Evolutionary conservation across 1,284 basidiomycete species (phyloP), one percentile per base, ranked within the genome.

Genomic region (Fomitiporia mediterranea): DNA sequence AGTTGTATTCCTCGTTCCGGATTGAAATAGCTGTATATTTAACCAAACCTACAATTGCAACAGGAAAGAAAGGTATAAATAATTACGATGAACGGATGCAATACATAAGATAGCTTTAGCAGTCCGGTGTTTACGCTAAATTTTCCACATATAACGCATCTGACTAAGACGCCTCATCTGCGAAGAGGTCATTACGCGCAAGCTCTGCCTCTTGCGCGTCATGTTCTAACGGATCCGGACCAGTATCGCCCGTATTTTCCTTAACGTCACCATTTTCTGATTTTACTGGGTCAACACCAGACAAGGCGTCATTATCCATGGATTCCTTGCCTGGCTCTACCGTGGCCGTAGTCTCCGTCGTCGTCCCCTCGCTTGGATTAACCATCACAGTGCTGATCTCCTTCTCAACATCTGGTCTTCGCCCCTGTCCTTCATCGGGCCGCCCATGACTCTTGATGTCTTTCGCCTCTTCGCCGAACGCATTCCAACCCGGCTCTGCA

Each of bases 401-500:
- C 57, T 57, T 57, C 4, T 57, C 56, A 3, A 56, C 44, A 13
- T 34, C 50, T 23, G 51, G 42, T 47, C 25, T 46, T 15, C 50
- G 59, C 8, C 40, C 30, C 38, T 56, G 39, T 42, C 48, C 39
- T 48, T 56, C 44, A 23, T 28, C 54, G 25, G 30, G 6, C 27
- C 32, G 40, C 25, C 39, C 32, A 30, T 50, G 17, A 23, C 44
- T 52, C 38, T 59, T 59, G 21, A 47, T 53, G 21, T 55, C 56
- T 48, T 58, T 57, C 11, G 39, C 50, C n/a, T 56, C 49, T 25
- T 51, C 38, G 28, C 38, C 61, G 34, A 63, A 63, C 8, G 59
- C 61, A 38, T 63, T 55, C 30, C 51, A 55, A 11, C 62, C 62
- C 5, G 62, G 62, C 50, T 60, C 56, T 15, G 56, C 32, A 4